Evolutionary conservation across 257 asterid genomes (phyloP), one percentile per base, ranked within the genome.

Genomic region (Pogostemon cablin): DNA sequence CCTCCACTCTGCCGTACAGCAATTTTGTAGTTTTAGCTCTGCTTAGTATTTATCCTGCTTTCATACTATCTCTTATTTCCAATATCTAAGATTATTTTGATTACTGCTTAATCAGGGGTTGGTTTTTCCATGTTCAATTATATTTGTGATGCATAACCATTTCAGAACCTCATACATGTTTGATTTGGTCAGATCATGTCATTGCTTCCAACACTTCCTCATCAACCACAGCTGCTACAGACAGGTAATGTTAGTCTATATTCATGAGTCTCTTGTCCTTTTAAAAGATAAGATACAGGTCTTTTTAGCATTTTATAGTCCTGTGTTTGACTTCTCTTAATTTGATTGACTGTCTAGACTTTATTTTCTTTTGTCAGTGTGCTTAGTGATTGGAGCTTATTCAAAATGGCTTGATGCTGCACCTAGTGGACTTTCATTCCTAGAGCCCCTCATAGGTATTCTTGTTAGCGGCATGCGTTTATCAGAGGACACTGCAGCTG

Each of bases 401-500:
- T 89, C 99, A 78, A 89, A 84, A 77, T 95, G 99, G 99, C 95
- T 95, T 67, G 91, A 95, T 82, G 85, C 87, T 73, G 83, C 95
- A 43, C 82, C 95, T 38, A 86, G 76, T 80, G 98, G 99, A 68
- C 78, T 85, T 76, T 84, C 98, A 38, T 91, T 85, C 81, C 81
- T 95, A 86, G 96, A 96, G 25, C 76, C 91, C n/a, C 91, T 95
- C 72, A 82, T 89, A 80, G 91, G 88, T 79, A 95, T 91, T 83
- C 97, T 95, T 78, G 99, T 95, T 58, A 84, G 80, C 37, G 96
- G 99, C 80, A 91, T 95, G 99, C 86, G 95, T 81, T 73, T 82
- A 67, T 86, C 95, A 65, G 98, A 91, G 86, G 99, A 95, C 79
- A 80, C 97, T 62, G 99, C 99, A 49, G 90, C 98, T 7, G 99